Evolutionary conservation across 352 stramenopile genomes (phyloP).

Genomic region (Plasmopara halstedii): DNA sequence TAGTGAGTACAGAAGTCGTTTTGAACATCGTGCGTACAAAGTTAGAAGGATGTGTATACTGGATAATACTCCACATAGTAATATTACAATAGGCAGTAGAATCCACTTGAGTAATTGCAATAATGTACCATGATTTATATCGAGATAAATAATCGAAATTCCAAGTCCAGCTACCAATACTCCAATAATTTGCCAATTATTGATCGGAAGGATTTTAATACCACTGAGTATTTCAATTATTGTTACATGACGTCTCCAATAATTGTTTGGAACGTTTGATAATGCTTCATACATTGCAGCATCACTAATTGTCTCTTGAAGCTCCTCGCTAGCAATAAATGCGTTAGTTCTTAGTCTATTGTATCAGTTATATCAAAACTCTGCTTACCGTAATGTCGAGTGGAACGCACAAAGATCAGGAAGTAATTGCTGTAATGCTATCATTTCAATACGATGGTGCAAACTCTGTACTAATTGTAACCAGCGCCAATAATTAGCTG

Average conservation of each 20-base stretch:
- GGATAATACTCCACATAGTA: constrained; percentile 8
- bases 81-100: not conserved
- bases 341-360: not conserved
- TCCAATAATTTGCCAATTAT: not conserved
- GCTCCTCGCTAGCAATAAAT: constrained; percentile 17
- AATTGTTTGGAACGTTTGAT: not conserved
- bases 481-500: not conserved
- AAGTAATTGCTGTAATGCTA: constrained; percentile 1
- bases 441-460: constrained; percentile 1
- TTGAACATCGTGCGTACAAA: constrained; percentile 7
- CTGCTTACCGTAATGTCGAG: constrained; percentile 20
- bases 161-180: not conserved
- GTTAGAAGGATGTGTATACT: constrained; percentile 8
- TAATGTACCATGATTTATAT: too few relatives aligned
- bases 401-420: constrained; percentile 10
- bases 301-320: constrained; percentile 7
- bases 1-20: constrained; percentile 6
- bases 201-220: not conserved
- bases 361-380: not conserved
- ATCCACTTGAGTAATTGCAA: constrained; percentile 5
- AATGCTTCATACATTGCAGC: not conserved
- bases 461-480: not conserved
- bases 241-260: not conserved
- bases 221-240: constrained; percentile 5
- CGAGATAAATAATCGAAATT: too few relatives aligned